Base-by-base conservation (phyloP, 2,329 filamentous ascomycete genomes). In the Sphaceloma murrayae region DNA sequence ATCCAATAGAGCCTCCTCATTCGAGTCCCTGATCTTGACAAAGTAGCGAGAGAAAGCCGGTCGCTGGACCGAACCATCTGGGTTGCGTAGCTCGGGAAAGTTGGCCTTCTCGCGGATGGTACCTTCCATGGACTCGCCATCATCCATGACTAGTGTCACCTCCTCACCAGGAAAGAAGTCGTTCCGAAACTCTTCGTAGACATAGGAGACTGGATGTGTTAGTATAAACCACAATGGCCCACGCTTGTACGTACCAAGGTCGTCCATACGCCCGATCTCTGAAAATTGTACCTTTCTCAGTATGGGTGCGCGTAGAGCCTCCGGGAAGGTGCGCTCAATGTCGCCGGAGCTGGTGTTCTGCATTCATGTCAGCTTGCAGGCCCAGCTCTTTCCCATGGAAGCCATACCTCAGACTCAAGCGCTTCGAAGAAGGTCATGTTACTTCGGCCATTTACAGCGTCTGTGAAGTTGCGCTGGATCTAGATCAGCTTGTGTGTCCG, bases 361-460 rank as follows among this genome's bases (percentile, higher is more conserved):
- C 13, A 16, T 11, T 30, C 46, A 19, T 38, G 43, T 59, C 34
- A 61, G 54, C 38, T 48, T 13, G 10, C 5, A 32, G 24, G 19
- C 22, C 16, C 10, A 16, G 29, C 24, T 33, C 24, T 32, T 26
- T 5, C 11, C 51, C 47, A 38, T 46, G 39, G 47, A 43, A 49
- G 39, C 34, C 54, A 34, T 52, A 62, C 60, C 58, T 62, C 60
- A 13, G 58, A 61, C 26, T 57, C 55, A 21, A 89, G 74, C 18
- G 91, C 91, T 53, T 94, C 86, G 58, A 95, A 95, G 63, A 93
- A 98, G 3, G 78, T 89, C 52, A 95, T 70, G 43, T 82, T 82
- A 21, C 87, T 93, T 62, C 94, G 89, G 44, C 91, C 91, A 9
- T 87, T 94, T 52, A 96, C 93, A 60, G 94, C 85, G 64, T 93